A percentile compares a stretch with the other conserved stretches of the same genome.
phyloP scores from a whole-genome alignment of 441 rosid species.

The Macaranga tanarius region DNA sequence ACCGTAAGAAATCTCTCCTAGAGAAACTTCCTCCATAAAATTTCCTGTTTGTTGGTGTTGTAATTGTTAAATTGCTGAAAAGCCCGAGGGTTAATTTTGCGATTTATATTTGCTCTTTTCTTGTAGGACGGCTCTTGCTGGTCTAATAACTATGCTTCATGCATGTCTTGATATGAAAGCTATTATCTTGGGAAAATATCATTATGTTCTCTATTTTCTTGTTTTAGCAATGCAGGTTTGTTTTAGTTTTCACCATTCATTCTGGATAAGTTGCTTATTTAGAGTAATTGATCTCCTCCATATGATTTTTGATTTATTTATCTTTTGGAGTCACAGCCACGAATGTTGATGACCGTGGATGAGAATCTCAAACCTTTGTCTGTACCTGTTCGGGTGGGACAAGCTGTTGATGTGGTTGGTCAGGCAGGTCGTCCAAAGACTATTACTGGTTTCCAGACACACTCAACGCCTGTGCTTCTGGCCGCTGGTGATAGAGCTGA shows the following conservation, averaged over 20 bases:
- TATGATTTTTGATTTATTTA: background rate
- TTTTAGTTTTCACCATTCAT: slow-evolving; percentile 2
- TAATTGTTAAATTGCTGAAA: background rate
- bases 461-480: slow-evolving; percentile 87
- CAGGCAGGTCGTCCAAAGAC: slow-evolving; percentile 96
- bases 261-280: background rate
- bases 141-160: slow-evolving; percentile 68
- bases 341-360: slow-evolving; percentile 90
- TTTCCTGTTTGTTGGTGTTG: background rate
- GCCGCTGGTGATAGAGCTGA: slow-evolving; percentile 97
- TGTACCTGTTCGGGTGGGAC: slow-evolving; percentile 88
- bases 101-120: slow-evolving; percentile 6
- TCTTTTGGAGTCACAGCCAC: slow-evolving; percentile 54
- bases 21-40: background rate
- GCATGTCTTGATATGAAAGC: slow-evolving; percentile 93
- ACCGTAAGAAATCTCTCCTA: slow-evolving; percentile 55
- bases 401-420: slow-evolving; percentile 94
- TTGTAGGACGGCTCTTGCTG: slow-evolving; percentile 85
- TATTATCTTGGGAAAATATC: slow-evolving; percentile 80
- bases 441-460: slow-evolving; percentile 92
- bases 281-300: background rate
- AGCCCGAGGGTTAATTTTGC: background rate
- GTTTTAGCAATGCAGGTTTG: slow-evolving; percentile 93
- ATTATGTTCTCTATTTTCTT: slow-evolving; percentile 81
- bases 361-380: slow-evolving; percentile 75